These are phyloP conservation scores for Mayamaea pseudoterrestris DNA, from an alignment of 108 stramenopile species.

Conservation along the genomic window DNA sequence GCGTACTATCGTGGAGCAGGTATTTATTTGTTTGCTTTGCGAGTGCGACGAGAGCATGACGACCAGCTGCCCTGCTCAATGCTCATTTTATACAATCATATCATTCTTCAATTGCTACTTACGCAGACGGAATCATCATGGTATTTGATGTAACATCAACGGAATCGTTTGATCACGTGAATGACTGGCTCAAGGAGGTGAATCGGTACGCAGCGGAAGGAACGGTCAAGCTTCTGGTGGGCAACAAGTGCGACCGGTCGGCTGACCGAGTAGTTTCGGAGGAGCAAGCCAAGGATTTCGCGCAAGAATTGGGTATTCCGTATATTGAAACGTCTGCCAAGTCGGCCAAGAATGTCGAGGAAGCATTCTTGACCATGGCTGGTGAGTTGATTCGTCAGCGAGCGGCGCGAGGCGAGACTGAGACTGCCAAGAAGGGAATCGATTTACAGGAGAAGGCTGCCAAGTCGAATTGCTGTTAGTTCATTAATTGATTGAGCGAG, in stretches of 20 bases:
- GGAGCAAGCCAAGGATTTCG: constrained; percentile 89
- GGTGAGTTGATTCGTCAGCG: constrained; percentile 87
- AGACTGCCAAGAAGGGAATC: constrained; percentile 27
- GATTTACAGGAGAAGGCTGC: constrained; percentile 38
- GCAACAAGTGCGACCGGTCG: constrained; percentile 88
- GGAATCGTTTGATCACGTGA: constrained; percentile 97
- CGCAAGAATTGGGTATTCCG: constrained; percentile 93
- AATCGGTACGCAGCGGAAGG: constrained; percentile 95
- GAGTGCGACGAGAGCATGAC: too few species aligned
- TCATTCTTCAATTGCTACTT: too few species aligned
- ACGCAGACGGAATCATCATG: constrained; percentile 96
- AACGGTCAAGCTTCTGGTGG: constrained; percentile 91
- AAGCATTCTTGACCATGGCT: constrained; percentile 97
- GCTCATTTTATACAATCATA: too few species aligned
- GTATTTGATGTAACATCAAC: constrained; percentile 95
- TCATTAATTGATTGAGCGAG: too few species aligned
- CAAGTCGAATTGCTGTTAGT: constrained; percentile 29
- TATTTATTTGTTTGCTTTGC: too few species aligned
- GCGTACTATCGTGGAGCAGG: constrained; percentile 92
- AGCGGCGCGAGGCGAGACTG: constrained; percentile 42
- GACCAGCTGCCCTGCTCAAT: too few species aligned
- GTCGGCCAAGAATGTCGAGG: constrained; percentile 93
- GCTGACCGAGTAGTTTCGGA: constrained; percentile 83
- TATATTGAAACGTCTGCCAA: constrained; percentile 96
- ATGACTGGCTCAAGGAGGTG: constrained; percentile 97